Base-by-base conservation (phyloP, 2,329 filamentous ascomycete species). In the Penicillium sp. region DNA sequence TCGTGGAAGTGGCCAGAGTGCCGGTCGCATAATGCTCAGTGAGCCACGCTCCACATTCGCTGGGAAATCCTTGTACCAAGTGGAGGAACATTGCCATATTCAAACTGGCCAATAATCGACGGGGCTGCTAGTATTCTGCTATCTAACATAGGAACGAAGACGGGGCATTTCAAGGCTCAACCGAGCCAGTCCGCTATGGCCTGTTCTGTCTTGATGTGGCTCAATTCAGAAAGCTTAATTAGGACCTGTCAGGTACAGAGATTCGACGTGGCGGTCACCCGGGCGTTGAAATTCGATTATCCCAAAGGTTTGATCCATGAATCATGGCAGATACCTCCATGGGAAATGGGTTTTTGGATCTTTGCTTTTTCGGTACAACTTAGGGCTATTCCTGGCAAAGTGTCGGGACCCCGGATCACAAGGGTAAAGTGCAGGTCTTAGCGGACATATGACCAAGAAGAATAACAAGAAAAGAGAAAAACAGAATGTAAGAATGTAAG, bases 11-110 rank as follows among this genome's bases (percentile, higher is more conserved):
- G 23, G 53, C 27, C n/a, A 26, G 26, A 43, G 35, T 37, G 42
- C 37, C 35, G 27, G 51, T 54, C 11, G 46, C 40, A 37, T 53
- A 52, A 20, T 53, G 43, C 40, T 56, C n/a, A 25, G 29, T 5
- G 55, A 25, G 52, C 65, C 68, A 35, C 54, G 65, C 59, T 71
- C 63, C 42, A 68, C 67, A 18, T 56, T 61, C 9, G 53, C 31
- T 2, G 67, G 67, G 1, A 72, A 59, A 8, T 58, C 53, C 26
- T 61, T 52, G 44, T 68, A 71, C 69, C 69, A 70, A 20, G 43
- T 50, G 1, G 26, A 6, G 68, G 66, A 11, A 56, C 62, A 42
- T 64, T 51, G 23, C 65, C 66, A 18, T 61, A 50, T 11, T 60
- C 37, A n/a, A 55, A 53, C 37, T 53, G 67, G 27, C 55, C 59